Percentiles rank a stretch among this genome's conserved stretches.
Conservation (phyloP, 768 basidiomycete genomes). For the Rhodotorula sphaerocarpa region DNA sequence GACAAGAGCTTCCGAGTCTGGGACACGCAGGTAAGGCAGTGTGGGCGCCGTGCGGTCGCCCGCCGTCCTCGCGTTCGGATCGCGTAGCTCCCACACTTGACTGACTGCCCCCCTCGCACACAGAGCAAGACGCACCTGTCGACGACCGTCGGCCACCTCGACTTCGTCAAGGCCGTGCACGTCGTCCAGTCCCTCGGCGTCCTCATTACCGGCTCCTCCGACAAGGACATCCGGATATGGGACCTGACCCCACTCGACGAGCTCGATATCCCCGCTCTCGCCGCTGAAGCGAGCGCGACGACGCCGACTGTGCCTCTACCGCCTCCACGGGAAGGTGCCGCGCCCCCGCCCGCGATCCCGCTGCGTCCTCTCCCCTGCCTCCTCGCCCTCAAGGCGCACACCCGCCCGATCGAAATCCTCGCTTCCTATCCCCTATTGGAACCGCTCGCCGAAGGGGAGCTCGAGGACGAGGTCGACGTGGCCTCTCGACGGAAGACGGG, state of each 20-base stretch:
- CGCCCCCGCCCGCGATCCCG: slow-evolving; percentile 9
- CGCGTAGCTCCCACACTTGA: neutral
- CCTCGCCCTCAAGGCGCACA: slow-evolving; percentile 72
- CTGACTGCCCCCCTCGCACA: neutral
- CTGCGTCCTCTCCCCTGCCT: slow-evolving; percentile 43
- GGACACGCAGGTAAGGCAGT: slow-evolving; percentile 61
- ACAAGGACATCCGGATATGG: slow-evolving; percentile 83
- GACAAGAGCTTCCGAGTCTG: slow-evolving; percentile 90
- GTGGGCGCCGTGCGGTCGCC: too few relatives aligned
- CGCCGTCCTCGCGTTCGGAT: too few relatives aligned
- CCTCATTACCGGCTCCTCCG: slow-evolving; percentile 78
- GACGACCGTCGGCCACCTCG: slow-evolving; percentile 64
- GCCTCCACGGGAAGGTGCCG: slow-evolving; percentile 6
- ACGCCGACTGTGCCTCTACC: too few relatives aligned
- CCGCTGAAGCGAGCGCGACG: too few relatives aligned
- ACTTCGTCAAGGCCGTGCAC: slow-evolving; percentile 81
- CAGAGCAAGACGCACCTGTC: slow-evolving; percentile 66
- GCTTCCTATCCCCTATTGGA: slow-evolving; percentile 48
- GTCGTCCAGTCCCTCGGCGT: slow-evolving; percentile 60
- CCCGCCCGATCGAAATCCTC: slow-evolving; percentile 74
- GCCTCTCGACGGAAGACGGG: slow-evolving; percentile 10
- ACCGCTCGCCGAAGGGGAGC: slow-evolving; percentile 16
- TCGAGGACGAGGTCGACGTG: slow-evolving; percentile 39
- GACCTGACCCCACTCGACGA: slow-evolving; percentile 47
- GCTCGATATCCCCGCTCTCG: slow-evolving; percentile 28